Percentiles rank a stretch among this genome's conserved stretches.
Conservation (phyloP, 2,329 filamentous ascomycete genomes). For the Claviceps paspali region DNA sequence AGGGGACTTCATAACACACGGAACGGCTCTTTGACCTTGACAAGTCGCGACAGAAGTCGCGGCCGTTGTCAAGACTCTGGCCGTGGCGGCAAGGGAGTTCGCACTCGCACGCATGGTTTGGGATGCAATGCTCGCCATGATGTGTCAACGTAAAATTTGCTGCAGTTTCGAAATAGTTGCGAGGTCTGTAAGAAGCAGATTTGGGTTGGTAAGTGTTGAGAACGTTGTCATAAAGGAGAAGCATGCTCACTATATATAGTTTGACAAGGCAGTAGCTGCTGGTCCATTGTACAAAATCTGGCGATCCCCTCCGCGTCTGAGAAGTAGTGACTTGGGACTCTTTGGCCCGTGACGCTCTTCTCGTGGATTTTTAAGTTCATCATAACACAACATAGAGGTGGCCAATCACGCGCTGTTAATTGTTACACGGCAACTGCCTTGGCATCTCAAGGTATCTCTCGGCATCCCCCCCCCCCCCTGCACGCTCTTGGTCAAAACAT, state of each 20-base stretch:
- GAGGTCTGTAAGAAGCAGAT: neutral
- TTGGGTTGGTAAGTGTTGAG: neutral
- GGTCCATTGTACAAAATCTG: neutral
- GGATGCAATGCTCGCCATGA: conserved; percentile 3
- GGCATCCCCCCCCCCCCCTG: too few species aligned
- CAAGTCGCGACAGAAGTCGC: neutral
- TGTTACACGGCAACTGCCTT: neutral
- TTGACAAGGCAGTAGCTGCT: neutral
- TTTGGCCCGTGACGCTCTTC: neutral
- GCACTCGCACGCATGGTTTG: neutral
- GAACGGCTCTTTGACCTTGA: neutral
- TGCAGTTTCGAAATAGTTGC: neutral
- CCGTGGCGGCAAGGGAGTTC: neutral
- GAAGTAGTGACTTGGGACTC: too few species aligned
- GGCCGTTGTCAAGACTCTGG: conserved; percentile 9
- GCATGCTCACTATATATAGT: conserved; percentile 1
- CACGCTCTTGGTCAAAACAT: neutral
- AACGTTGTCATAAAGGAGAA: neutral
- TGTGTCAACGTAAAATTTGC: neutral
- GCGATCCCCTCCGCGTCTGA: neutral
- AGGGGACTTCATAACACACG: too few species aligned
- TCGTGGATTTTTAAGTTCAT: neutral
- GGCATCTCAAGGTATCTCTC: neutral
- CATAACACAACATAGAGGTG: neutral
- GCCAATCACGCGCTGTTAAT: neutral